Base-by-base conservation (phyloP, 2,329 filamentous ascomycete species). In the Lachnum nothofagi region DNA sequence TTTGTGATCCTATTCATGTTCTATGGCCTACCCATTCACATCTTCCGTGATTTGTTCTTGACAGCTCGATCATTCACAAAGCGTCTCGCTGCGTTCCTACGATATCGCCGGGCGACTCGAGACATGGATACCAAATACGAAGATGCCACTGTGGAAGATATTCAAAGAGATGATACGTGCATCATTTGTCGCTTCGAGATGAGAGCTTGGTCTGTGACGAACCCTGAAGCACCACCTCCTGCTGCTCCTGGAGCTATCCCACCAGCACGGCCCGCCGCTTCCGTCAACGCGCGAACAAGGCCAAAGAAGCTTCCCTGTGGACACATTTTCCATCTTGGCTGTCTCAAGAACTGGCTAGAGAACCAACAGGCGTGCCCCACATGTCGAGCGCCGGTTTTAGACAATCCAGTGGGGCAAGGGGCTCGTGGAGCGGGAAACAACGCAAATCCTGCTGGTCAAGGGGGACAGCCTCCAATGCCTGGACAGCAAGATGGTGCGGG, bases 121-220 rank as follows among this genome's bases (percentile, higher is more conserved):
- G 89, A 97, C 65, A 97, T 98, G 90, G 93, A 95, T 63, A 80
- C 81, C 52, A 75, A 81, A 60, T 97, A 96, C 65, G 86, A 88
- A 4, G 93, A 98, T 65, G 93, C 93, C 1, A 95, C 88, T 1
- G 77, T 80, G 2, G 88, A 94, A 57, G 91, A 98, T 57, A 80
- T 98, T 20, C 74, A 76, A 23, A 78, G 87, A 42, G 91, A 96
- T 65, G 89, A 94, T 62, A 94, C 93, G 2, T 98, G 93, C 68
- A 98, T 98, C 60, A 95, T 98, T 47, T 98, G 93, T 68, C 83
- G 93, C 52, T 93, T 98, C 66, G 88, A 94, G 56, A 98, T 98
- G 93, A 80, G 81, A 27, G 82, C 85, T 1, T 95, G 89, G 87
- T 63, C 63, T 51, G 60, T 65, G 16, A 74, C 72, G 27, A 75